Conservation (phyloP, 768 basidiomycete species). For the Hemileccinum rubropunctum region DNA sequence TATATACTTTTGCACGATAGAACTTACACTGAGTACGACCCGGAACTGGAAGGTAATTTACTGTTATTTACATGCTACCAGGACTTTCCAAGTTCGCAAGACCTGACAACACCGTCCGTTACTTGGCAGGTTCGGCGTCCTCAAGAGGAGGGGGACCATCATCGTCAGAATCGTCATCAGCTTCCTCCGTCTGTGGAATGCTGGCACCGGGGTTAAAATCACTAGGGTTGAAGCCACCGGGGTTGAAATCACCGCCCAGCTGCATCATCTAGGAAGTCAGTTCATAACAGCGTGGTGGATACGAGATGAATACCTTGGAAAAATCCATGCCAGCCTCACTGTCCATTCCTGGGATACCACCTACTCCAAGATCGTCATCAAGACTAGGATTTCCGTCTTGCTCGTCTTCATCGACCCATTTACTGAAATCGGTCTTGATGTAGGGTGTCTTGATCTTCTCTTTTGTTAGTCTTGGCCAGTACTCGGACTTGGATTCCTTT, state of each 20-base stretch:
- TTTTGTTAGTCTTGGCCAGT: constrained; percentile 92
- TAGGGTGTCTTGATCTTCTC: constrained; percentile 77
- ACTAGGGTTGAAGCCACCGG: too few relatives aligned
- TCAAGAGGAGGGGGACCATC: constrained; percentile 83
- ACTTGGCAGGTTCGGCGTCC: constrained; percentile 44
- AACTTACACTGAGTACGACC: too few relatives aligned
- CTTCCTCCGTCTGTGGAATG: not conserved
- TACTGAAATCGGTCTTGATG: constrained; percentile 93
- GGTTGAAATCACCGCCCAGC: not conserved
- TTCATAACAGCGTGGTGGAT: constrained; percentile 3
- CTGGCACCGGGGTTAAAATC: not conserved
- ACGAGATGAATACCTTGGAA: constrained; percentile 43
- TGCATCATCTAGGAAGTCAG: constrained; percentile 32
- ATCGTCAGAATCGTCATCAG: constrained; percentile 41
- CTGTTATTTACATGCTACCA: constrained; percentile 20
- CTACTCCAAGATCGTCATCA: constrained; percentile 37
- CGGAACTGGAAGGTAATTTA: too few relatives aligned
- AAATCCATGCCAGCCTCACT: constrained; percentile 63
- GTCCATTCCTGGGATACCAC: constrained; percentile 41
- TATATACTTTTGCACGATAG: too few relatives aligned
- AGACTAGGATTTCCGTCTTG: constrained; percentile 61
- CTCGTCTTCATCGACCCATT: constrained; percentile 98
- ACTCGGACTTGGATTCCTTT: constrained; percentile 71
- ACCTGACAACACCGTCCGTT: not conserved
- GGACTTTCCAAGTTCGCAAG: too few relatives aligned